Percentiles rank a stretch among this genome's conserved stretches.
phyloP scores from a whole-genome alignment of 495 filamentous ascomycete species.

The Mytilinidion resinicola region DNA sequence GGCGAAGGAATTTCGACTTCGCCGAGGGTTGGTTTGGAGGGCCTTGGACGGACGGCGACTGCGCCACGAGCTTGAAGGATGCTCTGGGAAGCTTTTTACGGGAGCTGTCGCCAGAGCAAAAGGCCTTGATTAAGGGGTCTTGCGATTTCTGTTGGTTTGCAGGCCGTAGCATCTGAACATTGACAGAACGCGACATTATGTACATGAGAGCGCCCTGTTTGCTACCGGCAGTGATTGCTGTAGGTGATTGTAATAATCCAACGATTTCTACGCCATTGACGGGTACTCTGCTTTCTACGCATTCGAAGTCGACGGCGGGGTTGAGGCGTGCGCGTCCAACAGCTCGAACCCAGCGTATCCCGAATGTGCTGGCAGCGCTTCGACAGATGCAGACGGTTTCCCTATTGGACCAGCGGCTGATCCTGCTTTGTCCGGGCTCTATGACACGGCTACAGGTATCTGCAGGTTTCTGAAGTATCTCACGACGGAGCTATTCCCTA shows the following conservation, averaged over 20 bases:
- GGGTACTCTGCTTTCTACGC: conserved; percentile 31
- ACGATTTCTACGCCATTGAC: conserved; percentile 43
- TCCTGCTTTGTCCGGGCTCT: conserved; percentile 38
- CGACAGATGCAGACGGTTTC: conserved; percentile 26
- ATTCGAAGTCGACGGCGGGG: conserved; percentile 23
- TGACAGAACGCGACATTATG: no score
- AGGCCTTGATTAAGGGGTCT: conserved; percentile 40
- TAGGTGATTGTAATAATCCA: no score
- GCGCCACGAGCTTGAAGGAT: conserved; percentile 38
- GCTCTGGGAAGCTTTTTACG: conserved; percentile 38
- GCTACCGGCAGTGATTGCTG: no score
- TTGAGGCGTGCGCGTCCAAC: conserved; percentile 37
- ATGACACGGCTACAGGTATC: conserved; percentile 38
- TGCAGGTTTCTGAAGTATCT: conserved; percentile 40
- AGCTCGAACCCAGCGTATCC: conserved; percentile 37
- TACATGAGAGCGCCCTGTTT: no score
- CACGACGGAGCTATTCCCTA: conserved; percentile 42
- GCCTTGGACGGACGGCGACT: conserved; percentile 36
- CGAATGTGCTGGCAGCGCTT: conserved; percentile 32
- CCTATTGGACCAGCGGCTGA: conserved; percentile 40
- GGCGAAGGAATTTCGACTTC: conserved; percentile 28
- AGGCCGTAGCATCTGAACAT: no score
- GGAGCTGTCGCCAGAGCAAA: conserved; percentile 33
- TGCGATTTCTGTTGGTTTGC: no score
- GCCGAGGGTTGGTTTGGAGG: conserved; percentile 28